Conservation (phyloP, 2,329 filamentous ascomycete genomes). For the Fusarium avenaceum region DNA sequence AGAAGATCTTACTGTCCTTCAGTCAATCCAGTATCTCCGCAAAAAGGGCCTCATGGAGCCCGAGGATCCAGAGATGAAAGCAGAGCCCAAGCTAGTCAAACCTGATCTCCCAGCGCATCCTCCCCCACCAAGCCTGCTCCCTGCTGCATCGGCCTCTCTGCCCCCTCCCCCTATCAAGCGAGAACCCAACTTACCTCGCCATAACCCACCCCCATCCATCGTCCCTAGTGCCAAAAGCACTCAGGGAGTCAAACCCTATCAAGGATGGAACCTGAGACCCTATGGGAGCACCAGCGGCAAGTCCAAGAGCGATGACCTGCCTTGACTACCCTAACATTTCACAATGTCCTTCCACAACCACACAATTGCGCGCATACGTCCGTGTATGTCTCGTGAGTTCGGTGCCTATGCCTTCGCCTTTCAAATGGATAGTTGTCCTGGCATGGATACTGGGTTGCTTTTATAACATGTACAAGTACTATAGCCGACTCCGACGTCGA, state of each 20-base stretch:
- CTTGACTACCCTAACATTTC: constrained; percentile 39
- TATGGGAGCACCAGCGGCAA: constrained; percentile 54
- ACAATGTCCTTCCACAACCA: not conserved
- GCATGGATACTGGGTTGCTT: constrained; percentile 9
- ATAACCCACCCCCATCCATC: constrained; percentile 52
- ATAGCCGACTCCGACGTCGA: constrained; percentile 6
- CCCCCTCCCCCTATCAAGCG: constrained; percentile 54
- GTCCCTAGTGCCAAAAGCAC: constrained; percentile 50
- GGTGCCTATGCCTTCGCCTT: not conserved
- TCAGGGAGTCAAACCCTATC: constrained; percentile 53
- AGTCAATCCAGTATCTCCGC: constrained; percentile 75
- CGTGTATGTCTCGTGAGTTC: constrained; percentile 2
- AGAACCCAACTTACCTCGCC: constrained; percentile 51
- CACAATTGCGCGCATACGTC: not conserved
- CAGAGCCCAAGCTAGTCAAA: constrained; percentile 39
- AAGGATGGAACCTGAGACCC: constrained; percentile 56
- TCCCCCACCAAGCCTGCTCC: constrained; percentile 52
- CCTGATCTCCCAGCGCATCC: constrained; percentile 31
- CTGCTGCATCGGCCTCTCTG: constrained; percentile 56
- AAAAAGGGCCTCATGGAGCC: constrained; percentile 67
- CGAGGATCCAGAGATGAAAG: constrained; percentile 33
- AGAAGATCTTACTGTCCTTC: constrained; percentile 74
- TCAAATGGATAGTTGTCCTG: constrained; percentile 48
- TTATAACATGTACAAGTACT: constrained; percentile 30
- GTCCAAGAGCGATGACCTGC: constrained; percentile 53